Percentiles rank a stretch among this genome's conserved stretches.
Conservation (phyloP, 345 rosid species). For the Toxicodendron radicans region DNA sequence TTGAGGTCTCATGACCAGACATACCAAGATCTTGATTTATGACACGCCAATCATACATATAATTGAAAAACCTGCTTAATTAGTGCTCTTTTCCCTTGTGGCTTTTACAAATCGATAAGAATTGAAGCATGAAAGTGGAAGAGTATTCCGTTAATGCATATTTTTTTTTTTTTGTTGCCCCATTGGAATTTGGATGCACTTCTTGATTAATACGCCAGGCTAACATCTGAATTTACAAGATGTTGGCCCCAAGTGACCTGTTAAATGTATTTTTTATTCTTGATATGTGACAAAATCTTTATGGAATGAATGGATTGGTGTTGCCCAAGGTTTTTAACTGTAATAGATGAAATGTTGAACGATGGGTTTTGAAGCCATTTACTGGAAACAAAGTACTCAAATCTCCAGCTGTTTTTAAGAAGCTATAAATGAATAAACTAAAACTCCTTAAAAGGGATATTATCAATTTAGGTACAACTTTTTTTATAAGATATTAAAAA, state of each 20-base stretch:
- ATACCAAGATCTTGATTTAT: not conserved
- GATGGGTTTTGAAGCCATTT: too few relatives aligned
- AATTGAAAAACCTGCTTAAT: not conserved
- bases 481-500: too few relatives aligned
- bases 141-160: slow-evolving; percentile 1
- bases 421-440: too few relatives aligned
- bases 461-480: too few relatives aligned
- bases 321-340: not conserved
- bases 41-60: not conserved
- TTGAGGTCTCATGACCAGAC: slow-evolving; percentile 29
- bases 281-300: not conserved
- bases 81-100: not conserved
- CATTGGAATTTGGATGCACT: not conserved
- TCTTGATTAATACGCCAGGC: not conserved
- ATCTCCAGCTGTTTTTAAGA: too few relatives aligned
- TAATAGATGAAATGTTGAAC: too few relatives aligned
- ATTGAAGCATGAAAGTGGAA: slow-evolving; percentile 1
- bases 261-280: not conserved
- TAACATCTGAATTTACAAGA: slow-evolving; percentile 17
- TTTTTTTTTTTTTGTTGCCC: not conserved
- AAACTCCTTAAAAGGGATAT: too few relatives aligned
- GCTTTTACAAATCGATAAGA: not conserved
- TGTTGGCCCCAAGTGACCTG: slow-evolving; percentile 2
- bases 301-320: not conserved
- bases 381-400: too few relatives aligned